Evolutionary conservation across 208 protist genomes (phyloP).

Genomic region (Trypanosoma caninum): DNA sequence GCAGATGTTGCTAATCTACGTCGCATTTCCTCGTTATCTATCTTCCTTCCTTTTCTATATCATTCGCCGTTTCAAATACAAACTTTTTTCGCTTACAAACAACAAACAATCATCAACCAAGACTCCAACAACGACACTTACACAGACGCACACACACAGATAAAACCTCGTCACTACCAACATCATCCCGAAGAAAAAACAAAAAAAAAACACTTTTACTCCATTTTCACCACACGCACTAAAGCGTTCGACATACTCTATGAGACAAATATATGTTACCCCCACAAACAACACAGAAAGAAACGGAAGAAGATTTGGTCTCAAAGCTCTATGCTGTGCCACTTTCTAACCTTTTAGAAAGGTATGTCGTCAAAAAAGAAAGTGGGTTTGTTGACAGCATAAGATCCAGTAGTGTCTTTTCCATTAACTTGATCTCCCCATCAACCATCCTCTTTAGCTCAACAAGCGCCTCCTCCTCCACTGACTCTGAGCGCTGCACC

Average conservation of each 20-base stretch:
- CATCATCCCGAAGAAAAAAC: too few species aligned
- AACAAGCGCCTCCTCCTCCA: slow-evolving; percentile 65
- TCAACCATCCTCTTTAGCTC: slow-evolving; percentile 72
- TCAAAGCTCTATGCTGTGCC: slow-evolving; percentile 16
- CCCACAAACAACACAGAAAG: too few species aligned
- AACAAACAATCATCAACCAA: too few species aligned
- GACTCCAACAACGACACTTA: too few species aligned
- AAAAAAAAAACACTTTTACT: too few species aligned
- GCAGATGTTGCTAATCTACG: background rate
- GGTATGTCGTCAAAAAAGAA: slow-evolving; percentile 19
- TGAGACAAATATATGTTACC: too few species aligned
- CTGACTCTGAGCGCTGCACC: slow-evolving; percentile 41
- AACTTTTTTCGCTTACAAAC: background rate
- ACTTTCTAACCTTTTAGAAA: slow-evolving; percentile 13
- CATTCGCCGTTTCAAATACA: background rate
- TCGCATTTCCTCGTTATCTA: slow-evolving; percentile 1
- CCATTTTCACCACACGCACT: too few species aligned
- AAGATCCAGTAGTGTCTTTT: slow-evolving; percentile 33
- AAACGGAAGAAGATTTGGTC: too few species aligned
- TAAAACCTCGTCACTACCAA: too few species aligned
- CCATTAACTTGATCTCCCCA: slow-evolving; percentile 52
- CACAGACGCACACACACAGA: too few species aligned
- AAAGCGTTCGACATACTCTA: too few species aligned
- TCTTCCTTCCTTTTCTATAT: background rate
- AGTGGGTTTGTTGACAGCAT: slow-evolving; percentile 33